These are phyloP conservation scores for Solanum chilense DNA, from an alignment of 257 asterid genomes.

Conservation along the genomic window DNA sequence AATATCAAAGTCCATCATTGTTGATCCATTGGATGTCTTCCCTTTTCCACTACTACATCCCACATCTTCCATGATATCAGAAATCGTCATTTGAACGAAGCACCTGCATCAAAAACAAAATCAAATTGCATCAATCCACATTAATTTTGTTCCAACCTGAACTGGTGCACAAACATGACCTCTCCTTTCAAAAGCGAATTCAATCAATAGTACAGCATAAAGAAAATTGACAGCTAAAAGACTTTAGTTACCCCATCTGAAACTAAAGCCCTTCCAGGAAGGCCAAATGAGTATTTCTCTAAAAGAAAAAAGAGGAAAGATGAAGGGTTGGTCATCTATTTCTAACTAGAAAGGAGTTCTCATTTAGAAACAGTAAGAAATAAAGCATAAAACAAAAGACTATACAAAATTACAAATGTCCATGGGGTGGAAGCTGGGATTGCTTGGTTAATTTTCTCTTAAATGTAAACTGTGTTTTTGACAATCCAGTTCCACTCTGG, in stretches of 20 bases:
- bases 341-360: not conserved
- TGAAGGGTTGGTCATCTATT: not conserved
- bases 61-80: conserved; percentile 2
- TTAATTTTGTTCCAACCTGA: not conserved
- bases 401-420: not conserved
- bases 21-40: conserved; percentile 2
- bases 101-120: not conserved
- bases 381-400: not conserved
- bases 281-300: not conserved
- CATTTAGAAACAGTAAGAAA: not conserved
- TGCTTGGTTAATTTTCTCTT: not conserved
- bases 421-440: not conserved
- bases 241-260: not conserved
- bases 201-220: not conserved
- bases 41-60: conserved; percentile 11
- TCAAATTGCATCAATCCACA: not conserved
- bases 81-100: not conserved
- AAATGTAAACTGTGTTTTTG: not conserved
- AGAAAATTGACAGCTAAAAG: not conserved
- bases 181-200: not conserved
- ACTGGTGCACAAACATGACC: not conserved
- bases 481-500: not conserved
- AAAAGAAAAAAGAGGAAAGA: not conserved
- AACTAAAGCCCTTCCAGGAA: not conserved
- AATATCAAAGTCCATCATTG: conserved; percentile 7